Conservation (phyloP, 495 filamentous ascomycete species). For the Neurospora africana region DNA sequence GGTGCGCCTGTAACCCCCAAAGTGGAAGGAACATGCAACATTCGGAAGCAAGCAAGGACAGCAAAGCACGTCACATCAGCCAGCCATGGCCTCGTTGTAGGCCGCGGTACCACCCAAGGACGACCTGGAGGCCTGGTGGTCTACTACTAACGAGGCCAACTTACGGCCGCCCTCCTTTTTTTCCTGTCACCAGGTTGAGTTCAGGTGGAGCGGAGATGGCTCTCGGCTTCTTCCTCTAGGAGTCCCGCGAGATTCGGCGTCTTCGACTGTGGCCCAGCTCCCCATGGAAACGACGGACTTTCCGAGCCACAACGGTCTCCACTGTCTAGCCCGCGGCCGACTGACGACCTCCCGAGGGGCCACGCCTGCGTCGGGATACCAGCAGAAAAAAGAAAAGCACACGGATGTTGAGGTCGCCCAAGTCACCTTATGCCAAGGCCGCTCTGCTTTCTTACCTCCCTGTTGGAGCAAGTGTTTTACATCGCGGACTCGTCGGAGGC, state of each 20-base stretch:
- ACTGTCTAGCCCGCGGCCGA: background rate
- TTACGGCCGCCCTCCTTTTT: background rate
- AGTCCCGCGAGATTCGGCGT: background rate
- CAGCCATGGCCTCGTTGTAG: background rate
- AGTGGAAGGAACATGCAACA: constrained; percentile 1
- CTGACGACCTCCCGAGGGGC: background rate
- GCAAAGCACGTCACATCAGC: constrained; percentile 12
- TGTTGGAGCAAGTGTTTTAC: background rate
- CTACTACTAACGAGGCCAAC: background rate
- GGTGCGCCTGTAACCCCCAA: constrained; percentile 3
- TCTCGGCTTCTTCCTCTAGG: background rate
- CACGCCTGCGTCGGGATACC: background rate
- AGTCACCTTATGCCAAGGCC: background rate
- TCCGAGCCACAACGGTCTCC: background rate
- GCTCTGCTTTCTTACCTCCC: background rate
- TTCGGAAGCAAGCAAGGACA: constrained; percentile 7
- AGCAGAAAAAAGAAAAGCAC: background rate
- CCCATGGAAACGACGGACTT: background rate
- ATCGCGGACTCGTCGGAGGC: background rate
- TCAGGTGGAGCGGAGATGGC: background rate
- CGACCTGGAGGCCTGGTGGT: background rate
- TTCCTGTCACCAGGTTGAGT: background rate
- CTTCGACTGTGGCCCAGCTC: background rate
- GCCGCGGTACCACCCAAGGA: background rate
- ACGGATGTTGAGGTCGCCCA: background rate